phyloP scores from a whole-genome alignment of 1,284 basidiomycete species.

The Fomitopsis pinicola region DNA sequence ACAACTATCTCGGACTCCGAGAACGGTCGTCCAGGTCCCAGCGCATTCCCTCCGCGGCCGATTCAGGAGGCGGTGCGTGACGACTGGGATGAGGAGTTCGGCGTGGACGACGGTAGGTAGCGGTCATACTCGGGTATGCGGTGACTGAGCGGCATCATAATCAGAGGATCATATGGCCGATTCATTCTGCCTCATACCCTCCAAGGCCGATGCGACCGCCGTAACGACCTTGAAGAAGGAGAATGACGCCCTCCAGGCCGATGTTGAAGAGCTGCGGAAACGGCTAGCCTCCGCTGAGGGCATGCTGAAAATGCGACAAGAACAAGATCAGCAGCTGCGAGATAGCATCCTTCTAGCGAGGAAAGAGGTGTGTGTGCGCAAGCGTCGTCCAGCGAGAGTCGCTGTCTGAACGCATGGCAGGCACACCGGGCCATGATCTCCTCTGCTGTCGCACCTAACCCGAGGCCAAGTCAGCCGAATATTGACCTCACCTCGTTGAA shows the following conservation, averaged over 20 bases:
- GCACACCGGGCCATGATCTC: conserved; percentile 74
- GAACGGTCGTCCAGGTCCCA: conserved; percentile 15
- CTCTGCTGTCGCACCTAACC: conserved; percentile 39
- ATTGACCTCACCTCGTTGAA: conserved; percentile 50
- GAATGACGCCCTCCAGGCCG: conserved; percentile 55
- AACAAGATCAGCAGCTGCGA: conserved; percentile 71
- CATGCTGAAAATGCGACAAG: conserved; percentile 60
- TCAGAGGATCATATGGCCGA: conserved; percentile 62
- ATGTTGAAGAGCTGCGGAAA: conserved; percentile 52
- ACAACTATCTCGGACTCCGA: conserved; percentile 20
- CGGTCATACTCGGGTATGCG: background rate
- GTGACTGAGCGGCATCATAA: background rate
- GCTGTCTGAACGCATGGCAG: conserved; percentile 30
- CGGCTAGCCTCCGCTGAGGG: conserved; percentile 57
- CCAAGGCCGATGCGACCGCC: conserved; percentile 45
- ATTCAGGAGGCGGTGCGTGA: conserved; percentile 22
- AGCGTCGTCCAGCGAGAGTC: background rate
- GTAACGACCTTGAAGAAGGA: conserved; percentile 48
- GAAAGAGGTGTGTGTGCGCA: conserved; percentile 54
- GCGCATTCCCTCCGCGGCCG: conserved; percentile 26
- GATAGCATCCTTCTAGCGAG: conserved; percentile 76
- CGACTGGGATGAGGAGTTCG: conserved; percentile 38
- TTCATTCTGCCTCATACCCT: conserved; percentile 71
- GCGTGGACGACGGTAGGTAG: conserved; percentile 35
- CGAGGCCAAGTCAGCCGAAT: conserved; percentile 40